Base-by-base conservation (phyloP, 2,329 filamentous ascomycete genomes). In the Calonectria hawksworthii region DNA sequence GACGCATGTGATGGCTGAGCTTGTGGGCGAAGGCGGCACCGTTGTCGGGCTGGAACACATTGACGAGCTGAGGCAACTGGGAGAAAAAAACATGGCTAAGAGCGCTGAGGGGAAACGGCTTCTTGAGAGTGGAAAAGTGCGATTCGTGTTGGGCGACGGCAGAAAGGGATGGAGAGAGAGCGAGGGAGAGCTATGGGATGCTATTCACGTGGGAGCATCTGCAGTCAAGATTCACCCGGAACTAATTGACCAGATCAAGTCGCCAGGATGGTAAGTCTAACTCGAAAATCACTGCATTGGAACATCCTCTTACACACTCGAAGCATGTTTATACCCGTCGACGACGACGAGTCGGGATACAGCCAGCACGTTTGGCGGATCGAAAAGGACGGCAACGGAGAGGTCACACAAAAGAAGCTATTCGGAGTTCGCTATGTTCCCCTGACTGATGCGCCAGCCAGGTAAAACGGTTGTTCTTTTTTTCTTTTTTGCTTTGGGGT, bases 151-250 rank as follows among this genome's bases (percentile, higher is more conserved):
- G 0, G 96, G 92, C 0, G 96, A 98, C 86, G 94, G 94, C 1
- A 85, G 94, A 7, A 89, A 90, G 75, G 94, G 94, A 1, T 93
- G 90, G 69, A 81, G 85, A 72, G 86, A 81, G 80, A 91, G 86
- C 2, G 84, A 85, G 56, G 88, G 84, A 36, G 89, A 92, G 0
- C n/a, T 44, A 6, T 99, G 96, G 89, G 95, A 99, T 88, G 96
- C 94, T 3, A 99, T 99, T 74, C 97, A 99, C 83, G 97, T 99
- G 3, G 97, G 97, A 0, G 97, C 97, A 0, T 94, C 95, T 10
- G 96, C 96, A 0, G 90, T 87, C 30, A 90, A 92, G 81, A 86
- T 98, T 70, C 96, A 98, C 83, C 83, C 90, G 23, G 90, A 91
- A 74, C 85, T 99, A 77, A 86, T 98, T 59, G 90, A 93, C 36